Conservation (phyloP, 2,329 filamentous ascomycete species). For the Juglanconis sp. region DNA sequence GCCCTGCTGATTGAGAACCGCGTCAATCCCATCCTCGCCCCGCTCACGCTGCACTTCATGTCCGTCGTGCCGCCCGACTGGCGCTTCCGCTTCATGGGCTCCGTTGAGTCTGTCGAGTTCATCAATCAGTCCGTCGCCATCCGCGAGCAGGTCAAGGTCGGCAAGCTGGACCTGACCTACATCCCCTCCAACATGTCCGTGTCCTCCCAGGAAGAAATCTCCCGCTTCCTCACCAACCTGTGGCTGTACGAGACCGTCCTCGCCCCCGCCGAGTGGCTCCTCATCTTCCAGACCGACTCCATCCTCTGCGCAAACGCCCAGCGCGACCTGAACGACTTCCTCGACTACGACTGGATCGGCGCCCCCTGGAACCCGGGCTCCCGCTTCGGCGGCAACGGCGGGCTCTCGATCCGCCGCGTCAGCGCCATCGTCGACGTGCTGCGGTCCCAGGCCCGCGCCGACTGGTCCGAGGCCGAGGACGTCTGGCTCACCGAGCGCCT, state of each 20-base stretch:
- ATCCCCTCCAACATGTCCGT: slow-evolving; percentile 47
- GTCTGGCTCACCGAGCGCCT: slow-evolving; percentile 53
- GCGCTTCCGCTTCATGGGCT: slow-evolving; percentile 52
- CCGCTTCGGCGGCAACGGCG: slow-evolving; percentile 50
- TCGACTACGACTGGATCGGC: slow-evolving; percentile 53
- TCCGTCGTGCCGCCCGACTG: slow-evolving; percentile 52
- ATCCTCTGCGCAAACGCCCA: slow-evolving; percentile 53
- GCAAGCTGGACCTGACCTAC: slow-evolving; percentile 49
- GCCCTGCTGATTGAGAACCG: slow-evolving; percentile 51
- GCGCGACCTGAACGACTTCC: slow-evolving; percentile 50
- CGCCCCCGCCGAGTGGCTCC: slow-evolving; percentile 49
- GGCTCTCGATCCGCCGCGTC: slow-evolving; percentile 51
- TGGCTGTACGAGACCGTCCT: slow-evolving; percentile 52
- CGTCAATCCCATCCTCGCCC: slow-evolving; percentile 44
- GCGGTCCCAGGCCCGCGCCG: slow-evolving; percentile 46
- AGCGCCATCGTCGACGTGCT: slow-evolving; percentile 48
- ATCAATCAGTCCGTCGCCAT: slow-evolving; percentile 37
- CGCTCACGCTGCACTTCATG: slow-evolving; percentile 50
- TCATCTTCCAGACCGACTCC: slow-evolving; percentile 54
- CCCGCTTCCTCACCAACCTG: slow-evolving; percentile 45
- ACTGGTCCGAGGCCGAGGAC: slow-evolving; percentile 50
- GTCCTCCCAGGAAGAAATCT: slow-evolving; percentile 44
- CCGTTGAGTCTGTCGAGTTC: slow-evolving; percentile 30
- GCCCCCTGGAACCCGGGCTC: slow-evolving; percentile 39
- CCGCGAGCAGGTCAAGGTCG: slow-evolving; percentile 45